phyloP scores from a whole-genome alignment of 179 eudicot species.

The Silene vulgaris region DNA sequence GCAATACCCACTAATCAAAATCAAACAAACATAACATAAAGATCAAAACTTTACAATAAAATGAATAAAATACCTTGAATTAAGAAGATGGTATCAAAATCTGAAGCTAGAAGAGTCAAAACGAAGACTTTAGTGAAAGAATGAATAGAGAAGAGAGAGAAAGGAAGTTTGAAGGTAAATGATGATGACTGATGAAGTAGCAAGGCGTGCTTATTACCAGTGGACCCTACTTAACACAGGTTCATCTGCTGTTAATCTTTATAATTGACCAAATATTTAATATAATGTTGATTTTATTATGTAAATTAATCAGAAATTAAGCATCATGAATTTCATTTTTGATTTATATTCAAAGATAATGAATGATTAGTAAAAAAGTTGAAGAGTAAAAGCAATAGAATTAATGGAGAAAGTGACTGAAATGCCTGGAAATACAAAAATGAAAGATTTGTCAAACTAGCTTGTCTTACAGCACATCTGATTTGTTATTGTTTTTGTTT shows the following conservation, averaged over 20 bases:
- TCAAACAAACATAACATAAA: constrained; percentile 15
- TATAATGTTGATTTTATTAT: too few species aligned
- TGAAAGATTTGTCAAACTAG: too few species aligned
- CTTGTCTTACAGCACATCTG: background rate
- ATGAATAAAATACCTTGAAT: constrained; percentile 24
- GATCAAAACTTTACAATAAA: background rate
- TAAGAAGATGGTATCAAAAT: constrained; percentile 12
- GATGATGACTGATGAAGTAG: constrained; percentile 43
- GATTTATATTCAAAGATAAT: background rate
- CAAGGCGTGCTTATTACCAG: constrained; percentile 70
- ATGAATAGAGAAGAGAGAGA: constrained; percentile 19
- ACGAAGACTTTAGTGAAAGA: constrained; percentile 12
- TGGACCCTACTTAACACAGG: constrained; percentile 29
- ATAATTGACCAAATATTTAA: background rate
- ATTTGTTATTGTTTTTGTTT: too few species aligned
- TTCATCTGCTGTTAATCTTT: constrained; percentile 20
- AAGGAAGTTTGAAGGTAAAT: constrained; percentile 31
- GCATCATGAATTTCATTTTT: background rate
- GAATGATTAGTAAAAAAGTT: constrained; percentile 20
- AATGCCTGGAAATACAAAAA: background rate
- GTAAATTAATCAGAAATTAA: background rate
- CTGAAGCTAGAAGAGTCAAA: constrained; percentile 24
- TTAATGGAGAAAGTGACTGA: background rate
- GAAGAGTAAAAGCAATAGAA: background rate
- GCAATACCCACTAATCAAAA: constrained; percentile 20